Conservation (phyloP, 192 early-diverging fungal genomes). For the Backusella mclennaniae region DNA sequence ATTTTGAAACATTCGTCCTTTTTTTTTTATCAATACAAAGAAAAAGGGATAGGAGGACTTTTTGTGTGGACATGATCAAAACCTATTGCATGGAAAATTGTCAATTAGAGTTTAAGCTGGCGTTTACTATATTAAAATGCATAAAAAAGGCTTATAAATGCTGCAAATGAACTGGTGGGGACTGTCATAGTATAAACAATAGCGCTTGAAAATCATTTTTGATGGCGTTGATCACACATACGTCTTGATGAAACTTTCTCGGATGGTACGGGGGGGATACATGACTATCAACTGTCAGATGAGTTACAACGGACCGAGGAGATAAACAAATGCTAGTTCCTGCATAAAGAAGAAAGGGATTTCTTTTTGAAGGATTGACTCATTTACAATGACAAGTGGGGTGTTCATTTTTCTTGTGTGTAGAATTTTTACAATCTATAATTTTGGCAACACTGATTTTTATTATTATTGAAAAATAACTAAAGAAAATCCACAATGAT, state of each 20-base stretch:
- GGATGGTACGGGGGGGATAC: background rate
- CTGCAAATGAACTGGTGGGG: background rate
- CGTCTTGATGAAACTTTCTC: background rate
- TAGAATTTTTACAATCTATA: too few species aligned
- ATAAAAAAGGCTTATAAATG: background rate
- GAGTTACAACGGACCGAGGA: background rate
- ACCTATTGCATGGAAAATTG: background rate
- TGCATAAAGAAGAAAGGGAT: background rate
- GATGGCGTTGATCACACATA: background rate
- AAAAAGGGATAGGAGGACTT: background rate
- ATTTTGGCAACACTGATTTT: too few species aligned
- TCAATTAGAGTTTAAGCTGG: constrained; percentile 1
- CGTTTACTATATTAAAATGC: background rate
- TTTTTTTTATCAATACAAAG: background rate
- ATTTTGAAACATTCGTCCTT: background rate
- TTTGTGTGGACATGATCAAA: background rate
- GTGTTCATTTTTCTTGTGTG: too few species aligned
- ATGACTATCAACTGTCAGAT: background rate
- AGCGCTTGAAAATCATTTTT: background rate
- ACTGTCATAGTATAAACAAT: background rate
- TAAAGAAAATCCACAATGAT: too few species aligned
- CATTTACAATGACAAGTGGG: background rate
- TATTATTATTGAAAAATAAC: too few species aligned
- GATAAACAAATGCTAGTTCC: background rate
- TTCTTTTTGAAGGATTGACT: background rate